Evolutionary conservation across 2,329 filamentous ascomycete genomes (phyloP).

Genomic region (Cercospora citrullina): DNA sequence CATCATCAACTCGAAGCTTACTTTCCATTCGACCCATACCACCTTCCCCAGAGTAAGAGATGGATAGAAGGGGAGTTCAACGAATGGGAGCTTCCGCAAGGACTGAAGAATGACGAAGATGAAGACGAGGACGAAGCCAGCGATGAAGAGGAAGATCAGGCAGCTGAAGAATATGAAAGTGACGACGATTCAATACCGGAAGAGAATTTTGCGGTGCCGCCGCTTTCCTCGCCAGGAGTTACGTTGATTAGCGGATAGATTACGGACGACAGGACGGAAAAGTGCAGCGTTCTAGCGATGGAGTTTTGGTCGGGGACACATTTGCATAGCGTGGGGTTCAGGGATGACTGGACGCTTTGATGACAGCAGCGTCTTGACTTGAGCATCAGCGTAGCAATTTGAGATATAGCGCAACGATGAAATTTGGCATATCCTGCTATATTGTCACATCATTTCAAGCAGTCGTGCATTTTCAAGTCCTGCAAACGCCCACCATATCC

Average conservation of each 20-base stretch:
- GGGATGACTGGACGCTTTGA: slow-evolving; percentile 24
- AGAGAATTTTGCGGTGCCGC: slow-evolving; percentile 26
- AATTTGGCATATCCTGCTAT: neutral
- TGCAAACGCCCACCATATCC: neutral
- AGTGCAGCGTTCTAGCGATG: slow-evolving; percentile 22
- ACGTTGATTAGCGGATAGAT: slow-evolving; percentile 22
- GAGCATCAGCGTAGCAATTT: slow-evolving; percentile 23
- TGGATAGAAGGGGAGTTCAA: slow-evolving; percentile 88
- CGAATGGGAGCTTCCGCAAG: slow-evolving; percentile 73
- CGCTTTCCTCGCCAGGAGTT: slow-evolving; percentile 16
- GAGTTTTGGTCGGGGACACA: slow-evolving; percentile 9
- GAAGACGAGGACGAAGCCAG: slow-evolving; percentile 49
- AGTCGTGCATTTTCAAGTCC: neutral
- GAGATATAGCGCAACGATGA: neutral
- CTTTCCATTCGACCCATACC: slow-evolving; percentile 97
- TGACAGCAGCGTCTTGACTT: slow-evolving; percentile 26
- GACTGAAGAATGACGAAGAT: slow-evolving; percentile 56
- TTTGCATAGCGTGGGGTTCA: slow-evolving; percentile 27
- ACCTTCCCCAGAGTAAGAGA: slow-evolving; percentile 78
- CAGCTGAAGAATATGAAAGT: slow-evolving; percentile 39
- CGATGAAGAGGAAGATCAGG: slow-evolving; percentile 46
- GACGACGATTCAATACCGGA: slow-evolving; percentile 33
- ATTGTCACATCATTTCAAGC: neutral
- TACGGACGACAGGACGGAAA: slow-evolving; percentile 18
- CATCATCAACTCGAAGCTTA: slow-evolving; percentile 87